Base-by-base conservation (phyloP, 768 basidiomycete species). In the Tylopilus plumbeoviolaceoides region DNA sequence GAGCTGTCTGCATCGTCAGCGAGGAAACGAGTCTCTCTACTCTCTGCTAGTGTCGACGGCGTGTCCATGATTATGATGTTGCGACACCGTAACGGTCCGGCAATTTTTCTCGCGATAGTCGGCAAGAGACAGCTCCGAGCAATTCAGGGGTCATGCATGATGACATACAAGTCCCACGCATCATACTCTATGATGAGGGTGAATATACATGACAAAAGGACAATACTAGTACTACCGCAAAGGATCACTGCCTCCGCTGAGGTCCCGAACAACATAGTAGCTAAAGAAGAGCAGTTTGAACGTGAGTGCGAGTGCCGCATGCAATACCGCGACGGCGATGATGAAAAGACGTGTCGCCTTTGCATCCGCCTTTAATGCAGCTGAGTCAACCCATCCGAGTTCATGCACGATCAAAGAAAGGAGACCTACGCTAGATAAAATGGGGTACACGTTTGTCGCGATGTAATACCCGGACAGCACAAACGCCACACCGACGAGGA, bases 381-480 rank as follows among this genome's bases (percentile, higher is more conserved):
- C 20, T 17, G 40, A 48, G 28, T 56, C 25, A 55, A 12, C 17
- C 36, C 35, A 28, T 54, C 21, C 44, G 20, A 33, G 14, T 17
- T 30, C 14, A 45, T 8, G 10, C 21, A 50, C 44, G 49, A 18
- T 8, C 48, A 53, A 9, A 15, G 20, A 21, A 46, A 12, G 18
- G 2, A 40, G 46, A 76, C 88, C 60, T 60, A 95, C 93, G 9
- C 83, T 79, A 33, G 89, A 83, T 27, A 98, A 83, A 48, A 97
- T 80, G 4, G 95, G 95, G 60, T 97, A 98, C 43, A 97, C 81
- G 62, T 94, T 92, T 21, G 77, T 76, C 14, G 78, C 75, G 27
- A 99, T 77, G 77, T 94, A 98, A 74, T 82, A 92, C 2, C 93
- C 92, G 7, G 95, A 98, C 18, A 92, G 72, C 1, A 73, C 75